Evolutionary conservation across 1,284 basidiomycete species (phyloP), one percentile per base, ranked within the genome.

Genomic region (Omphalotus olearius): DNA sequence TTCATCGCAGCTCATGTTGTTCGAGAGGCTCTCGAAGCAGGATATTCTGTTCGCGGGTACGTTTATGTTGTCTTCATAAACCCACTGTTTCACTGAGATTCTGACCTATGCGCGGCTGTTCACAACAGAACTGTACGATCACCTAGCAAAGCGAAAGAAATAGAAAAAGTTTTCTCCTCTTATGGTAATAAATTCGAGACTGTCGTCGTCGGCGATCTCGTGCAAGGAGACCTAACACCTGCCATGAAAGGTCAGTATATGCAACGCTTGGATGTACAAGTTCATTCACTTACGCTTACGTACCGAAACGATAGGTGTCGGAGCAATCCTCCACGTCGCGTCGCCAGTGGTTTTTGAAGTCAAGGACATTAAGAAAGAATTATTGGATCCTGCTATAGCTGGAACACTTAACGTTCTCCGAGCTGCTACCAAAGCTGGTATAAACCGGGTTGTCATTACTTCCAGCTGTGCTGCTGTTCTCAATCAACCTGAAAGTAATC

Each of bases 391-490:
- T 13, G 59, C 64, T 2, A 51, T 66, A 14, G 57, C 63, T 11
- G 65, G 65, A 9, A 63, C 60, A 2, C 42, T 63, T 17, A 65
- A 66, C 45, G 50, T 68, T 18, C 49, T 68, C 1, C 59, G 58
- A n/a, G 63, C 66, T 43, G 60, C 61, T 10, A 56, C 65, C 37
- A 52, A 58, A 20, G 60, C 59, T 1, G 66, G 67, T 0, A 59
- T 68, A 28, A 56, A 56, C 4, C 46, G 50, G 1, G 46, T 55
- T 30, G 11, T 55, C 9, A 28, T 55, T 7, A 55, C 54, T 2
- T 56, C 58, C 47, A 59, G 47, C 25, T 55, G 30, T 17, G 47
- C 39, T 17, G 39, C 47, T 18, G 26, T 42, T 11, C 6, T 33
- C 1, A 49, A 40, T 55, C 25, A 58, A 54, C n/a, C 47, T 50